Evolutionary conservation across 208 protist genomes (phyloP).

Genomic region (Leishmania tarentolae): DNA sequence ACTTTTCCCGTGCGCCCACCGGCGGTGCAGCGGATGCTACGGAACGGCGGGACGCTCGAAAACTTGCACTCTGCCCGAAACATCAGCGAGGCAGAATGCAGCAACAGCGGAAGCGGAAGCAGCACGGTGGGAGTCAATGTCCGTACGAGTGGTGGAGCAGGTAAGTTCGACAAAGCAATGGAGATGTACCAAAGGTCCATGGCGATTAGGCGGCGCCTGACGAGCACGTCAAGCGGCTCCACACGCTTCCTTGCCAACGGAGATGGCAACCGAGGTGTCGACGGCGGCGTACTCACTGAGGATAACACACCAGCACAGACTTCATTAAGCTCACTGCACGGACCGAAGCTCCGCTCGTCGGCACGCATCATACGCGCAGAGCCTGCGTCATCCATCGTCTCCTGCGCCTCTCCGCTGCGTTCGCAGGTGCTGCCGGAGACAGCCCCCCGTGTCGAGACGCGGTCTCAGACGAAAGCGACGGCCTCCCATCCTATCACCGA

Average conservation of each 20-base stretch:
- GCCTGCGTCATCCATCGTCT: background rate
- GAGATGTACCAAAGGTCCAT: conserved; percentile 24
- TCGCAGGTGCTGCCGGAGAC: background rate
- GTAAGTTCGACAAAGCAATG: conserved; percentile 24
- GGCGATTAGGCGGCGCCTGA: conserved; percentile 13
- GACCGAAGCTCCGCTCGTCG: conserved; percentile 11
- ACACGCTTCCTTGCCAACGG: background rate
- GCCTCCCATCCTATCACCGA: background rate
- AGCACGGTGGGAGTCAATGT: background rate
- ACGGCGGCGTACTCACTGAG: background rate
- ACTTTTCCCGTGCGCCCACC: background rate
- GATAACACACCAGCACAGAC: background rate
- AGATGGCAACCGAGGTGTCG: background rate
- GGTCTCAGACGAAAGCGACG: background rate
- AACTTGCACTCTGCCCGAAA: background rate
- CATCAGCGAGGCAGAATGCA: background rate
- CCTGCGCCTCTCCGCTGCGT: background rate
- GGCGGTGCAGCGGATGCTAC: background rate
- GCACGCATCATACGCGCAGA: conserved; percentile 3
- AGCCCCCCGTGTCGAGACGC: background rate
- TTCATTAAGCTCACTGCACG: background rate
- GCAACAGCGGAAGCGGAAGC: background rate
- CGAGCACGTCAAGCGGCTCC: conserved; percentile 1
- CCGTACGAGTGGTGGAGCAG: conserved; percentile 1
- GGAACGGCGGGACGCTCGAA: background rate